Evolutionary conservation across 345 rosid species (phyloP).

Genomic region (Microcos paniculata): DNA sequence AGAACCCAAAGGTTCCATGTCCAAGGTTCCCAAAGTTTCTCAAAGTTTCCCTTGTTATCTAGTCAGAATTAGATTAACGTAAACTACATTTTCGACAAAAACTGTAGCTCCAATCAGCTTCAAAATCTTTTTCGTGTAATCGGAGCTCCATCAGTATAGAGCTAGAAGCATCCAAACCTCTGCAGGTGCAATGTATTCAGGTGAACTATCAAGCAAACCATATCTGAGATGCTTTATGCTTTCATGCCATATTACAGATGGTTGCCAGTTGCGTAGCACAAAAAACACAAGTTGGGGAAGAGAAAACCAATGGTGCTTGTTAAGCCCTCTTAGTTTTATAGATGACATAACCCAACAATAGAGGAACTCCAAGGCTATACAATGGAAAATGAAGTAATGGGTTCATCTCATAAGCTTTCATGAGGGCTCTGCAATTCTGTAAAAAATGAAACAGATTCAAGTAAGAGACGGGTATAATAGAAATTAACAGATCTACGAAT

Average conservation of each 20-base stretch:
- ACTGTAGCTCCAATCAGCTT: not conserved
- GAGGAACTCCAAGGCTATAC: conserved; percentile 64
- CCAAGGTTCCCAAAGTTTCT: not conserved
- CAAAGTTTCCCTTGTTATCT: not conserved
- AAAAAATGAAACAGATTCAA: conserved; percentile 8
- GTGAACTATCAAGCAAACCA: not conserved
- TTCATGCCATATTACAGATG: not conserved
- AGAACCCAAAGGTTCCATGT: not conserved
- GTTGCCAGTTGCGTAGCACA: not conserved
- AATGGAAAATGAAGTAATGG: conserved; percentile 69
- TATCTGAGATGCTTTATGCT: not conserved
- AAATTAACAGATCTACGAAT: not conserved
- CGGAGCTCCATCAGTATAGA: not conserved
- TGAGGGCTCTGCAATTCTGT: conserved; percentile 73
- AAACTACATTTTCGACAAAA: not conserved
- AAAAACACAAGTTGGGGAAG: not conserved
- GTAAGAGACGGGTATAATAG: not conserved
- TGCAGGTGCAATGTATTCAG: not conserved
- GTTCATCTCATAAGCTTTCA: conserved; percentile 92
- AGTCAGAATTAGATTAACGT: not conserved
- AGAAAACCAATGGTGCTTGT: not conserved
- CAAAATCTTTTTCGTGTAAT: not conserved
- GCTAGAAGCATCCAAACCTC: not conserved
- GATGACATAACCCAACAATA: conserved; percentile 49
- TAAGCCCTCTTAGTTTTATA: conserved; percentile 45